Evolutionary conservation across 176 grass and related monocot species (phyloP).

Genomic region (Eragrostis nindensis): DNA sequence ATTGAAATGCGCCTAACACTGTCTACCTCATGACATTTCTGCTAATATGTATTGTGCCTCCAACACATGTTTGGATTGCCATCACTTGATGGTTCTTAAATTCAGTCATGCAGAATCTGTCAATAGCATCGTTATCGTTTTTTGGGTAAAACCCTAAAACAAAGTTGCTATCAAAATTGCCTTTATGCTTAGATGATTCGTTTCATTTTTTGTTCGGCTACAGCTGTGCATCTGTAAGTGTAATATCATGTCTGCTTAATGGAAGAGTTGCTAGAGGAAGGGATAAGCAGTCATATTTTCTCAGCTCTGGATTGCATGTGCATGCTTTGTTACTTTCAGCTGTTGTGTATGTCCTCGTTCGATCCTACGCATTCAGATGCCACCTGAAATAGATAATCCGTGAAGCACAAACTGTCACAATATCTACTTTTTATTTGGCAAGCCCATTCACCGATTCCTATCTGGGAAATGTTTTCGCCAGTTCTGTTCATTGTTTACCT

Average conservation of each 20-base stretch:
- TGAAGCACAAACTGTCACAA: not conserved
- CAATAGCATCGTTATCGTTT: not conserved
- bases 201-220: not conserved
- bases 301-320: not conserved
- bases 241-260: conserved; percentile 2
- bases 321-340: not conserved
- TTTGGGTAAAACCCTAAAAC: not conserved
- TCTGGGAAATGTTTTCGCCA: not conserved
- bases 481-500: not conserved
- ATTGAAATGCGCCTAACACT: not conserved
- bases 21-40: not conserved
- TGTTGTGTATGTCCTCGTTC: no score
- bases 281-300: not conserved
- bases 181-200: not conserved
- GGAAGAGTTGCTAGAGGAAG: not conserved
- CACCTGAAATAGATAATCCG: not conserved
- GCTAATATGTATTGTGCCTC: not conserved
- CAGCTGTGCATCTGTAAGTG: not conserved
- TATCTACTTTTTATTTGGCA: not conserved
- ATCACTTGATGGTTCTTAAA: not conserved
- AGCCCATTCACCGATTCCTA: not conserved
- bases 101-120: not conserved
- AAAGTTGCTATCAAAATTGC: conserved; percentile 1
- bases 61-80: not conserved
- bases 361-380: not conserved